Conservation (phyloP, 2,329 filamentous ascomycete species). For the Pseudocercospora musae region DNA sequence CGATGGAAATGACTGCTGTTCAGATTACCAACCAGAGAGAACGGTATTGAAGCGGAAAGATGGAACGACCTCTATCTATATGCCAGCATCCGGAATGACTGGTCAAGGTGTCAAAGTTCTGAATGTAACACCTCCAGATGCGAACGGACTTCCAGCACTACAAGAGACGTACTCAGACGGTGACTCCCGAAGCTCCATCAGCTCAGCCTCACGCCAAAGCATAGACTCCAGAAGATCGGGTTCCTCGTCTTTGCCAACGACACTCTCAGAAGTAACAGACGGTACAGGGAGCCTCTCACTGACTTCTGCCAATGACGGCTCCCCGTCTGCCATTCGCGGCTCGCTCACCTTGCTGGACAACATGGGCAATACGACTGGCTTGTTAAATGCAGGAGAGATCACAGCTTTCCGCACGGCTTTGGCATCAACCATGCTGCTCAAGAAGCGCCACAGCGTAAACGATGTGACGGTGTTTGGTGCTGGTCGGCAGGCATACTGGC, state of each 20-base stretch:
- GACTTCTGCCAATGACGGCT: slow-evolving; percentile 25
- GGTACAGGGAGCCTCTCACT: slow-evolving; percentile 25
- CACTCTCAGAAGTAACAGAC: slow-evolving; percentile 28
- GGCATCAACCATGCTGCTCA: slow-evolving; percentile 60
- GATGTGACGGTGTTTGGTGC: slow-evolving; percentile 82
- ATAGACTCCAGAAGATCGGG: slow-evolving; percentile 30
- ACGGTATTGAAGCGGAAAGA: slow-evolving; percentile 59
- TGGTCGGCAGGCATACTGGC: slow-evolving; percentile 92
- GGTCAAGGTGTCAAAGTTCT: slow-evolving; percentile 65
- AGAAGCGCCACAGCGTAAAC: slow-evolving; percentile 65
- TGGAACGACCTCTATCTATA: slow-evolving; percentile 63
- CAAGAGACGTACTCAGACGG: slow-evolving; percentile 26
- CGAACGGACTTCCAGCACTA: slow-evolving; percentile 23
- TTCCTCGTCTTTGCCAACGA: slow-evolving; percentile 14
- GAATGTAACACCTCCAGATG: slow-evolving; percentile 46
- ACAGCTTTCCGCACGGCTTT: slow-evolving; percentile 68
- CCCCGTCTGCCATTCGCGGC: slow-evolving; percentile 49
- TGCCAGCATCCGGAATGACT: slow-evolving; percentile 61
- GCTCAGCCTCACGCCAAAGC: slow-evolving; percentile 25
- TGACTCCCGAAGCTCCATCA: slow-evolving; percentile 29
- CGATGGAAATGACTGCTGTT: slow-evolving; percentile 55
- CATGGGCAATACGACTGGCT: slow-evolving; percentile 56
- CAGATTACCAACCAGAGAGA: slow-evolving; percentile 60
- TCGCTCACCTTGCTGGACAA: slow-evolving; percentile 59
- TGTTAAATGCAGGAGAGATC: slow-evolving; percentile 65